Evolutionary conservation across 148 eudicot species (phyloP), one percentile per base, ranked within the genome.

Genomic region (Silene uniflora): DNA sequence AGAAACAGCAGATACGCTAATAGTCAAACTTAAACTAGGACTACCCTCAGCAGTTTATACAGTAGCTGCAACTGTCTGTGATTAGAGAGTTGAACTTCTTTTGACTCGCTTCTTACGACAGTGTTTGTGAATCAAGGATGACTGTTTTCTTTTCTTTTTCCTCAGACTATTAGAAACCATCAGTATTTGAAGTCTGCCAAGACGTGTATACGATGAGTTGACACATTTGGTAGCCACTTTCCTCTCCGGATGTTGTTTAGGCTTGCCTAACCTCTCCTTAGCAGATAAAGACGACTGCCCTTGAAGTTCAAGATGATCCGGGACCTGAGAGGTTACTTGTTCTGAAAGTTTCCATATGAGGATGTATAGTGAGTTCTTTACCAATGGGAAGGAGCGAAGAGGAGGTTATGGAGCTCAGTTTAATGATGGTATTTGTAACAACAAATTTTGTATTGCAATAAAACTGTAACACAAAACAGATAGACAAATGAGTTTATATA

Each of bases 191-290:
- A 76, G 69, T 29, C 83, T 81, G 18, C 63, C 68, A 16, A n/a
- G n/a, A n/a, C n/a, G n/a, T n/a, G n/a, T n/a, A n/a, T n/a, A n/a
- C n/a, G n/a, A n/a, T n/a, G n/a, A n/a, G n/a, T n/a, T n/a, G n/a
- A 74, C 19, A 60, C 47, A 75, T 49, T 61, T 82, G 17, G 10
- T 47, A 6, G 89, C 90, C 76, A 80, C 84, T 72, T 81, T 89
- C 78, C 76, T 85, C 77, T 83, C 81, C 22, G 44, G 0, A 67
- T 83, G 79, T 60, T 80, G 83, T 44, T 79, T 75, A 39, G 80
- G 85, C 77, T 83, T 82, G 44, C 83, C 80, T 67, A 76, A 60
- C 61, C 77, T 55, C 54, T 81, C 77, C 81, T 88, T 89, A 18
- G 76, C 65, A 74, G 89, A 52, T 76, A 88, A 67, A 11, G 62